Evolutionary conservation across 2,329 filamentous ascomycete species (phyloP), one percentile per base, ranked within the genome.

Genomic region (Penicillium polonicum): DNA sequence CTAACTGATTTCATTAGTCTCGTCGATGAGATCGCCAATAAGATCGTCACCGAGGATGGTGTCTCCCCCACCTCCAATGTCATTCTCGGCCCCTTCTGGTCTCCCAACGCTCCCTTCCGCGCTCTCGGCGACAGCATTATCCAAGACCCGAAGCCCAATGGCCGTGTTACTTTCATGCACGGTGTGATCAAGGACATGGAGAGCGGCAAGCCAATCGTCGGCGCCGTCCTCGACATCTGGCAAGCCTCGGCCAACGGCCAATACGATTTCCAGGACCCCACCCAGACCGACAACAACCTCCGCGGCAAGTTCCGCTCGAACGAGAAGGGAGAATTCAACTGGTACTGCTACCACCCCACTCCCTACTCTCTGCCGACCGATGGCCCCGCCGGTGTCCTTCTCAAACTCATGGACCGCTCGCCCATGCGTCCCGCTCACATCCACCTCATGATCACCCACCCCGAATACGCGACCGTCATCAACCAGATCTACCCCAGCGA

Each of bases 1-100:
- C 48, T 49, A 87, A 54, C 23, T 17, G 5, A 25, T 33, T 29
- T 21, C 21, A 15, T 79, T 84, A 74, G 72, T 8, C 83, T 89
- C n/a, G 89, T 92, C 48, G 89, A 92, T 71, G 88, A 92, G 72
- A 92, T 93, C 69, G 88, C 88, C 62, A 87, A 87, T 76, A 85
- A 85, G 65, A 78, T 84, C 58, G 77, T 86, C 69, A 84, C 85
- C 63, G 84, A 88, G 57, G 81, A 82, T 56, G 72, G 72, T n/a
- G 80, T 84, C 60, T 79, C 82, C 59, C 87, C 88, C 46, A 91
- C 88, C n/a, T 89, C 87, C 3, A 88, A 87, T 60, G 83, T 88
- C 58, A 91, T 91, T 69, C 85, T 91, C 59, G 88, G 88, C 2
- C 88, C 88, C 63, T 91, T 91, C 82, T 91, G 88, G 88, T 88